A percentile compares a stretch with the other conserved stretches of the same genome.
Evolutionary conservation across 2,329 filamentous ascomycete species (phyloP).

Genomic region (Verticillium longisporum): DNA sequence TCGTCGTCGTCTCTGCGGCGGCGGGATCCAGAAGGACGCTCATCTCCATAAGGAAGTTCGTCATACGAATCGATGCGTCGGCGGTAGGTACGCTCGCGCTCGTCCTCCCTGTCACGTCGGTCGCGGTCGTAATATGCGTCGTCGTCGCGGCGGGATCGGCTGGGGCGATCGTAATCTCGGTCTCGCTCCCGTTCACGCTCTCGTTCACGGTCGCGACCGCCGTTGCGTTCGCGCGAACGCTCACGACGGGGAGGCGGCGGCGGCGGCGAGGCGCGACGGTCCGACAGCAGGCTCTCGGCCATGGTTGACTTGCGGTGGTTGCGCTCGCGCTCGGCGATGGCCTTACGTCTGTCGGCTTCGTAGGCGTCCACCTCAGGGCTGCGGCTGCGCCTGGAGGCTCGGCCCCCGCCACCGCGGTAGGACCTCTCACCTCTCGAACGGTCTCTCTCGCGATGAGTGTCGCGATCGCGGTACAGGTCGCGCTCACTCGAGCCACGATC

Average conservation of each 20-base stretch:
- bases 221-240: slow-evolving; percentile 26
- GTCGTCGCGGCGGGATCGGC: slow-evolving; percentile 52
- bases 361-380: slow-evolving; percentile 92
- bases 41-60: slow-evolving; percentile 85
- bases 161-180: slow-evolving; percentile 40
- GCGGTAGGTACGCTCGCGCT: slow-evolving; percentile 81
- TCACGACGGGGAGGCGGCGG: slow-evolving; percentile 31
- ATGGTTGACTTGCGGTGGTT: slow-evolving; percentile 78
- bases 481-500: slow-evolving; percentile 48
- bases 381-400: slow-evolving; percentile 62
- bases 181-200: slow-evolving; percentile 30
- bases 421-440: slow-evolving; percentile 54
- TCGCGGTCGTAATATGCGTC: slow-evolving; percentile 76
- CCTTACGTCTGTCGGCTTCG: slow-evolving; percentile 89
- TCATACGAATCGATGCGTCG: slow-evolving; percentile 76
- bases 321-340: slow-evolving; percentile 87
- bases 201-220: slow-evolving; percentile 19
- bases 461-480: slow-evolving; percentile 39
- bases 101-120: slow-evolving; percentile 79
- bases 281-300: slow-evolving; percentile 56
- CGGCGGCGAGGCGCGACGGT: slow-evolving; percentile 37
- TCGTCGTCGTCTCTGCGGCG: slow-evolving; percentile 76
- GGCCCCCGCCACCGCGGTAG: slow-evolving; percentile 50
- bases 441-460: slow-evolving; percentile 39
- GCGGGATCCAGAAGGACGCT: slow-evolving; percentile 58